Evolutionary conservation across 768 basidiomycete genomes (phyloP), one percentile per base, ranked within the genome.

Genomic region (Pleurotus giganteus): DNA sequence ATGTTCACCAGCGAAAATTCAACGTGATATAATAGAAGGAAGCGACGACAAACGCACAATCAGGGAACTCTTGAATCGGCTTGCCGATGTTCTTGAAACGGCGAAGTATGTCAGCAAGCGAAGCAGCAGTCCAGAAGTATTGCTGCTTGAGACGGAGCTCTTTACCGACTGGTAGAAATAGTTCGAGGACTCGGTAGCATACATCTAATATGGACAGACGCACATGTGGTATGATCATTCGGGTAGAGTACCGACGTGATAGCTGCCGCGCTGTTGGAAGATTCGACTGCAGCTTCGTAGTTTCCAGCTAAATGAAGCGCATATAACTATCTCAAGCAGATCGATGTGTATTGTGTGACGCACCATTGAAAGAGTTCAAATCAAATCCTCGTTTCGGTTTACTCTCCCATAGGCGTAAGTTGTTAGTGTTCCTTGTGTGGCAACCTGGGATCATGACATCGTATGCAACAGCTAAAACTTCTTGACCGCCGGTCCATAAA

Each of bases 201-300:
- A 28, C 28, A 24, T 7, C 7, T 28, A n/a, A 8, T 31, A 7
- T 19, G 15, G 43, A 17, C 15, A 28, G 13, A 5, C 19, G 28
- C 49, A 51, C 58, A 55, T 27, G 58, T 51, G 15, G 86, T 90
- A 63, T 94, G 89, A 66, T 98, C 96, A 66, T 97, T 96, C 24
- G 96, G 97, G 72, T 99, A 98, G 28, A 98, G 77, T 5, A 98
- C 96, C 7, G 91, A 85, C 3, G 95, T 98, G 66, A 99, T 97
- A 31, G 91, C 92, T 55, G 86, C 89, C 9, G 97, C 97, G 60
- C 87, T 87, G 69, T 94, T 94, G 29, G 88, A 90, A 0, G 91
- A 80, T 61, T 89, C 88, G 23, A 98, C 89, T 2, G 94, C 91
- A 42, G 76, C 84, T 64, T 94, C 93, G 67, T 98, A 98, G 70